Evolutionary conservation across 805 yeast genomes (phyloP).

Genomic region (Lipomyces yamadae): DNA sequence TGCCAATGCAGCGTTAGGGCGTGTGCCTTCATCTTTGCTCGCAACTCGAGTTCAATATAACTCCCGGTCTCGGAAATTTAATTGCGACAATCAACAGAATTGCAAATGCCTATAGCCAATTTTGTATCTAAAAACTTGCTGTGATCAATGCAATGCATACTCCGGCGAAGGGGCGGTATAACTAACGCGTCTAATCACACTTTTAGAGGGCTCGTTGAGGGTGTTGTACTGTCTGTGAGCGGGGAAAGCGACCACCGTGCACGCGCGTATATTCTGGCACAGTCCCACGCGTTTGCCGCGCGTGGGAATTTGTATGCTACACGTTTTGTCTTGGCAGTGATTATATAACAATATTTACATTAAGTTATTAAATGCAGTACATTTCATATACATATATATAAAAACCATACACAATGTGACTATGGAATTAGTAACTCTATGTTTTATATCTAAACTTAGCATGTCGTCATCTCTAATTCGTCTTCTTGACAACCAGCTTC

Average conservation of each 20-base stretch:
- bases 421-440: background rate
- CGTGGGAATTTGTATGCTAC: too few relatives aligned
- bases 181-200: too few relatives aligned
- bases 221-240: too few relatives aligned
- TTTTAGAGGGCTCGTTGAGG: too few relatives aligned
- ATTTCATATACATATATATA: background rate
- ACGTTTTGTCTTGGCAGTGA: too few relatives aligned
- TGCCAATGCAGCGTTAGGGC: conserved; percentile 52
- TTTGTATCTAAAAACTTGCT: background rate
- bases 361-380: conserved; percentile 1
- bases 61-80: background rate
- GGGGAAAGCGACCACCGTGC: too few relatives aligned
- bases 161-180: too few relatives aligned
- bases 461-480: background rate
- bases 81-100: background rate
- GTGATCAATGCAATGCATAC: too few relatives aligned
- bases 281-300: too few relatives aligned
- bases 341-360: background rate
- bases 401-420: conserved; percentile 1
- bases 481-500: conserved; percentile 27
- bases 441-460: background rate
- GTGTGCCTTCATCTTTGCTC: conserved; percentile 45
- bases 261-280: too few relatives aligned
- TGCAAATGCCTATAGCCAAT: background rate
- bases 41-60: background rate